phyloP scores from a whole-genome alignment of 1,284 basidiomycete species.

The Ganoderma meredithae region DNA sequence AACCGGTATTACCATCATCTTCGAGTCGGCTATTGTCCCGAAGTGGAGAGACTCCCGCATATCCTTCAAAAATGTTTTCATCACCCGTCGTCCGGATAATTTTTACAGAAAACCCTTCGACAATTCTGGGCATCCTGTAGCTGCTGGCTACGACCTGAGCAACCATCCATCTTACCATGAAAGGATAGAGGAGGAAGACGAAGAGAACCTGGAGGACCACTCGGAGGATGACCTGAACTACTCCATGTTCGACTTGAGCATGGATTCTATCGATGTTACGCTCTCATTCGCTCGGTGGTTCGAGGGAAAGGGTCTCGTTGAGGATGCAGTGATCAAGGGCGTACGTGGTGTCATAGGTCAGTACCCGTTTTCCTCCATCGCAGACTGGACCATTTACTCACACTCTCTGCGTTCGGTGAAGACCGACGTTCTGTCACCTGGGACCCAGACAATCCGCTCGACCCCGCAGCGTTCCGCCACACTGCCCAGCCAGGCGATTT shows the following conservation, averaged over 20 bases:
- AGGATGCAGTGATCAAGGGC: slow-evolving; percentile 92
- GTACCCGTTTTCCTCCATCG: slow-evolving; percentile 44
- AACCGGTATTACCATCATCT: slow-evolving; percentile 94
- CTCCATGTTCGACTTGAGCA: slow-evolving; percentile 89
- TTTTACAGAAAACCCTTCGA: slow-evolving; percentile 32
- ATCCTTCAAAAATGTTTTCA: slow-evolving; percentile 96
- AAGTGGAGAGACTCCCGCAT: slow-evolving; percentile 97
- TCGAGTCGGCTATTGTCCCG: slow-evolving; percentile 97
- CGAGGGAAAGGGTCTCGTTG: slow-evolving; percentile 93
- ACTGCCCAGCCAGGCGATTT: slow-evolving; percentile 84
- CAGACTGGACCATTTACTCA: background rate
- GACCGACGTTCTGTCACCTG: slow-evolving; percentile 92
- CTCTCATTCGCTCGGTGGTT: slow-evolving; percentile 94
- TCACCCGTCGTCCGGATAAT: slow-evolving; percentile 78
- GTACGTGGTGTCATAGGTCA: slow-evolving; percentile 89
- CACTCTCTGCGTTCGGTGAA: slow-evolving; percentile 40
- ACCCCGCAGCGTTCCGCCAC: slow-evolving; percentile 86
- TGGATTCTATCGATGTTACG: slow-evolving; percentile 96
- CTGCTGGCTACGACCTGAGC: slow-evolving; percentile 76
- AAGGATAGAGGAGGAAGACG: slow-evolving; percentile 58
- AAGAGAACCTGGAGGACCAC: slow-evolving; percentile 25
- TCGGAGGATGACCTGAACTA: slow-evolving; percentile 69
- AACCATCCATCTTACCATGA: slow-evolving; percentile 76
- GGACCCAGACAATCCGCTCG: slow-evolving; percentile 81
- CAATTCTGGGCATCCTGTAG: slow-evolving; percentile 56